Conservation (phyloP, 192 early-diverging fungal genomes). For the Entomortierella parvispora region DNA sequence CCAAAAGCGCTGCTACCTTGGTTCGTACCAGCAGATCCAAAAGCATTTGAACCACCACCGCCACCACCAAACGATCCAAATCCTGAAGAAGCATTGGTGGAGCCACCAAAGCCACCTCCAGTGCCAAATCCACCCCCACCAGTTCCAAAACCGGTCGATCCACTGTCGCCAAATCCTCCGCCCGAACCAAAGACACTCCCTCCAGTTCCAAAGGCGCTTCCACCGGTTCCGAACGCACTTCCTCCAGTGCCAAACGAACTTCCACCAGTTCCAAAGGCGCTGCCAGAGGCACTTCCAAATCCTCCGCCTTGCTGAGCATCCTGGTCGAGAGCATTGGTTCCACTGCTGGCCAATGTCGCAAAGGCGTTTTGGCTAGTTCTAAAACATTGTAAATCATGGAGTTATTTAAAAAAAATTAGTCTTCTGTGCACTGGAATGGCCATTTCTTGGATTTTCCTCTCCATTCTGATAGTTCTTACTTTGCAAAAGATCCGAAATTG, state of each 20-base stretch:
- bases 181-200: constrained; percentile 1
- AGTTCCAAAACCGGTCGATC: constrained; percentile 5
- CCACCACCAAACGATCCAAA: constrained; percentile 11
- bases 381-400: neutral
- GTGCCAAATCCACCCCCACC: neutral
- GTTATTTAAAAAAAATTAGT: neutral
- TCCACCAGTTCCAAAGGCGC: constrained; percentile 25
- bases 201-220: constrained; percentile 21
- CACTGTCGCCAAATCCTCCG: constrained; percentile 3
- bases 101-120: constrained; percentile 8
- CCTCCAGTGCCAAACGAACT: neutral
- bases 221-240: neutral
- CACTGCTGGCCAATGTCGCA: constrained; percentile 22
- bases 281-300: constrained; percentile 18
- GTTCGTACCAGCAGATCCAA: neutral
- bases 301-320: constrained; percentile 17
- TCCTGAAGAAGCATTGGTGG: neutral
- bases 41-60: neutral
- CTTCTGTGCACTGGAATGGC: no score
- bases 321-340: constrained; percentile 34
- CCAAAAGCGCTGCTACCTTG: no score
- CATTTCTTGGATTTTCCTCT: no score
- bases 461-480: constrained; percentile 16
- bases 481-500: constrained; percentile 47
- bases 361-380: constrained; percentile 38